Evolutionary conservation across 169 alveolate species (phyloP), one percentile per base, ranked within the genome.

Genomic region (Eimeria sp.): DNA sequence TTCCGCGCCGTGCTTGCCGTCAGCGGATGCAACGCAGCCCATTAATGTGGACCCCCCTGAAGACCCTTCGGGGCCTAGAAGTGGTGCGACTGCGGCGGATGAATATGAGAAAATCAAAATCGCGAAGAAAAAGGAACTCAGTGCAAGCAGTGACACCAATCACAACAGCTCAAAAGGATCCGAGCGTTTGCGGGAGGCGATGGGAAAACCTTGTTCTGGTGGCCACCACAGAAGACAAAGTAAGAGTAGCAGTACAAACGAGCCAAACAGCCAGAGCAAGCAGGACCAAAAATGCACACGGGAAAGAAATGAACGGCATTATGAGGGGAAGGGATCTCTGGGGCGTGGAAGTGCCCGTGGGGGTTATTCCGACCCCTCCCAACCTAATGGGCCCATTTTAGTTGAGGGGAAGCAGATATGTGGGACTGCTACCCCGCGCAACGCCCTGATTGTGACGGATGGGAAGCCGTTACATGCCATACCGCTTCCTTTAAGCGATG

Each of bases 401-500:
- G 49, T 62, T 56, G 88, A 25, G 30, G 33, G 30, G 27, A 49
- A 62, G 4, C 64, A 68, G 18, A 18, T 14, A 8, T 58, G 27
- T 27, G 83, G 85, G 33, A 74, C 49, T 40, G 46, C 68, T 46
- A 49, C 66, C 83, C 85, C 95, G 33, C 85, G 85, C 54, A 72
- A 68, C 20, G 88, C 85, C 30, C 88, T 72, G 62, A 72, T 33
- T 37, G 95, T 71, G 88, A 72, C 95, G 62, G 87, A 52, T 68
- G 95, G 88, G n/a, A 68, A 71, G 77, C 74, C 95, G n/a, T 27
- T 72, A 8, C 83, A n/a, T 27, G 85, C 62, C 68, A 64, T 27
- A 16, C 30, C 43, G 23, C 91, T 37, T 27, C 60, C 95, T 52
- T 6, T 30, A 30, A 40, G 78, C 49, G 77, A 14, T 78, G 23